Base-by-base conservation (phyloP, 2,329 filamentous ascomycete genomes). In the Sporothrix variecibatus region DNA sequence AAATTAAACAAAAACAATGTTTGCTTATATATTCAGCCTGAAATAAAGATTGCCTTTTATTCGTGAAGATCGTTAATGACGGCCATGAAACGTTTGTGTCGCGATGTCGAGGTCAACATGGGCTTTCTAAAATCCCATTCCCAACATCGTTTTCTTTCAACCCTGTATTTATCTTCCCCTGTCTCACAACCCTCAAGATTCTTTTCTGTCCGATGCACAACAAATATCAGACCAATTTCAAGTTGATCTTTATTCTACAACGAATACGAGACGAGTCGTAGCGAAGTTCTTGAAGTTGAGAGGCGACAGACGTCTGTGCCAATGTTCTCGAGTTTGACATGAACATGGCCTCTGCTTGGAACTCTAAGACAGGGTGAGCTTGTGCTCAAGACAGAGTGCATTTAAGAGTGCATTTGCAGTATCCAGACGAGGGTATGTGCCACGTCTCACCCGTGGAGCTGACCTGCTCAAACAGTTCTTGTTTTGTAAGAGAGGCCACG, bases 201-300 rank as follows among this genome's bases (percentile, higher is more conserved):
- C 17, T 62, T 46, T 46, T 17, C n/a, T 28, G 12, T 49, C n/a
- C 34, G 26, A 20, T 23, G 17, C 28, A 4, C 40, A 20, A 17
- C 9, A 9, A n/a, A 12, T n/a, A 53, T 40, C 53, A 71, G 68
- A 69, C 46, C 23, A 69, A 28, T 69, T 34, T 69, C 43, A 69
- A 11, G 34, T 26, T 8, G 60, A 34, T 12, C n/a, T 6, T 2
- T 15, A 26, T 8, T 65, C n/a, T 3, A 43, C 11, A 43, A 26
- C 1, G 8, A 65, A 26, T 38, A 65, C 34, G 56, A 40, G 60
- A 64, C 60, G 60, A 40, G 60, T 26, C 60, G 15, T 23, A 20
- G 34, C 34, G 34, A 40, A 26, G 17, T 31, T 7, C n/a, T 11
- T 26, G 51, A 17, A 8, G 26, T 12, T 7, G 28, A 34, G 4